Conservation (phyloP, 768 basidiomycete genomes). For the Termitomyces titanicus region DNA sequence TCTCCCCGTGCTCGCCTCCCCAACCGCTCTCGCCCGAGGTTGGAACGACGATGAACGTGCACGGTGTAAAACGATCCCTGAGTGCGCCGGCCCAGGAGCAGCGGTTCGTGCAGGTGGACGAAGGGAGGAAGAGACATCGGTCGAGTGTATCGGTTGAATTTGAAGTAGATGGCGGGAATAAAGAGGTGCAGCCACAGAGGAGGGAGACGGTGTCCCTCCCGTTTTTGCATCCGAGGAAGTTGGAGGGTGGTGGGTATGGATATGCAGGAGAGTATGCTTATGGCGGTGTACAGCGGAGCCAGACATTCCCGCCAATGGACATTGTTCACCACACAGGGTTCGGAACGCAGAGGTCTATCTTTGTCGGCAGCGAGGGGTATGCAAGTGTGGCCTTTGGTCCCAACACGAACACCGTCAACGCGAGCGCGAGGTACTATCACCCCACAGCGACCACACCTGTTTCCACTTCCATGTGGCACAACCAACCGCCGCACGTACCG, state of each 20-base stretch:
- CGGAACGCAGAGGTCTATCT: too few species aligned
- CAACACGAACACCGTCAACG: too few species aligned
- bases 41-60: not conserved
- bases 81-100: not conserved
- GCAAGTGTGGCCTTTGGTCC: too few species aligned
- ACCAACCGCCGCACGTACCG: too few species aligned
- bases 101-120: not conserved
- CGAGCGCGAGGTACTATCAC: too few species aligned
- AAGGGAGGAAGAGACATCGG: not conserved
- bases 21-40: not conserved
- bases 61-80: not conserved
- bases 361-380: too few species aligned
- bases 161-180: not conserved
- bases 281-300: too few species aligned
- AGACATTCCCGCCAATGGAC: too few species aligned
- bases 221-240: not conserved
- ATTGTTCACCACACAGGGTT: too few species aligned
- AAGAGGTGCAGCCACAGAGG: not conserved
- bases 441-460: too few species aligned
- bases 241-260: not conserved
- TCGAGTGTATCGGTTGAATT: not conserved
- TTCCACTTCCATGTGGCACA: too few species aligned
- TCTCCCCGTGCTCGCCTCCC: not conserved
- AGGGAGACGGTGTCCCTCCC: not conserved
- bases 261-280: too few species aligned